These are phyloP conservation scores for Coix lacrymajobi DNA, from an alignment of 176 grass and related monocot genomes.

Conservation along the genomic window DNA sequence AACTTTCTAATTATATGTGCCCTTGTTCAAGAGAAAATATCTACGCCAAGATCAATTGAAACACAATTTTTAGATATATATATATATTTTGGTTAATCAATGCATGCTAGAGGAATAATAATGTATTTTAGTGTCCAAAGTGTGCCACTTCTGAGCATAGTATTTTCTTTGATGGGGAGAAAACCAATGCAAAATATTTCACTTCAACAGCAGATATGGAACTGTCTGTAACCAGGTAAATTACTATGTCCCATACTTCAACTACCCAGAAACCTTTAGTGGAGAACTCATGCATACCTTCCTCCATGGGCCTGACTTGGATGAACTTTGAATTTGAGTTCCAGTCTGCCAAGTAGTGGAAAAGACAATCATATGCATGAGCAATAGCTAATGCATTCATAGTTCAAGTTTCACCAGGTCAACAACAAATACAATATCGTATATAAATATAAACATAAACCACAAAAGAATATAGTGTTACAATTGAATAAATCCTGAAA, in stretches of 20 bases:
- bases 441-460: slow-evolving; percentile 14
- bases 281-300: slow-evolving; percentile 51
- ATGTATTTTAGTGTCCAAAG: neutral
- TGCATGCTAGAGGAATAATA: neutral
- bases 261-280: slow-evolving; percentile 7
- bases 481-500: neutral
- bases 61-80: neutral
- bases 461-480: neutral
- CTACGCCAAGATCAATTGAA: neutral
- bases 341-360: slow-evolving; percentile 53
- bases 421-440: neutral
- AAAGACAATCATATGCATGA: neutral
- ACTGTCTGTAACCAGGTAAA: neutral
- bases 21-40: neutral
- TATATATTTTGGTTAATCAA: slow-evolving; percentile 19
- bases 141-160: neutral
- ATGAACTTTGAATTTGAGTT: slow-evolving; percentile 73
- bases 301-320: slow-evolving; percentile 96
- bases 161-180: neutral
- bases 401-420: neutral
- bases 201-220: neutral
- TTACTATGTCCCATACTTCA: neutral
- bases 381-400: neutral
- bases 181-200: neutral
- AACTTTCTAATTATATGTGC: neutral